Base-by-base conservation (phyloP, 192 early-diverging fungal genomes). In the Pilaira anomala region DNA sequence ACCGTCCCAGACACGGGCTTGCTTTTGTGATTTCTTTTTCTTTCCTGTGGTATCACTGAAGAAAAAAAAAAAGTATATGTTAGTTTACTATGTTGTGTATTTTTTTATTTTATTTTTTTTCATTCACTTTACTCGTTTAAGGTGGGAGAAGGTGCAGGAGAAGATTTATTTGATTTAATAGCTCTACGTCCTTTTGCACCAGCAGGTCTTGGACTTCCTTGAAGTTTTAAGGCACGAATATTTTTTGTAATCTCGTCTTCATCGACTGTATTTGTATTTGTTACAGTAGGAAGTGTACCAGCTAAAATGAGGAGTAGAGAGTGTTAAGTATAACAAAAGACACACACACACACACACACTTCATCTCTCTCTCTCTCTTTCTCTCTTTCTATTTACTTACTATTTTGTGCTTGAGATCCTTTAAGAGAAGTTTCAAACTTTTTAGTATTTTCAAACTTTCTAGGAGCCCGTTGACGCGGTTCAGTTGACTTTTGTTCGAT, bases 381-480 rank as follows among this genome's bases (percentile, higher is more conserved):
- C 1, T 56, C 4, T 18, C 2, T 8, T 21, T 66, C 60, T 30
- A 51, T 50, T 18, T n/a, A 62, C 62, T 77, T 83, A 60, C 77
- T 76, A 28, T 67, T 55, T n/a, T 41, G 66, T 42, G 73, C 60
- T 71, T 80, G 77, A 18, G 80, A 78, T 26, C 83, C 88, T 44
- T 82, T 75, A 3, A 83, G 71, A 0, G 88, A 88, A 25, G 67
- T 68, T 65, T 88, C 72, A 65, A 83, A 94, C 73, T 85, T 89
- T 36, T 80, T 86, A 3, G 92, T 92, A 4, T 93, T 76, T 52
- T 93, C 86, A 70, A 94, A 94, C 72, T 80, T 85, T 57, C 92
- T 79, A 25, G 92, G 92, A 40, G 79, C 80, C 11, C 69, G 75
- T 39, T 66, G 51, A 48, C 79, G 79, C 11, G 75, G 69, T 41